Conservation (phyloP, 805 yeast species). For the Kodamaea nitidulidarum region DNA sequence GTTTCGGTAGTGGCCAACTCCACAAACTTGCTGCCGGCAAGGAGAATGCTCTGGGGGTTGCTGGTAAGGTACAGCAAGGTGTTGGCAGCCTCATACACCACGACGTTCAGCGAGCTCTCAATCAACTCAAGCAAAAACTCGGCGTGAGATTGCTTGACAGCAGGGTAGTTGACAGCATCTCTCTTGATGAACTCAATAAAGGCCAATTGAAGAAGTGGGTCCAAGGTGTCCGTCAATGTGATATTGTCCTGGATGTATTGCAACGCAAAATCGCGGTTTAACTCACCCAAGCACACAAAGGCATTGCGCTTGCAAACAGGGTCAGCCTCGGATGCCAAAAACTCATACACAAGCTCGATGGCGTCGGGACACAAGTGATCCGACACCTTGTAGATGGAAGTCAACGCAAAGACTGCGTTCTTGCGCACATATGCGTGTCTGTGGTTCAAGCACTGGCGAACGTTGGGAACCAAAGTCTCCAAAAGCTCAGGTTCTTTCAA, state of each 20-base stretch:
- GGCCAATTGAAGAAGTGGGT: slow-evolving; percentile 81
- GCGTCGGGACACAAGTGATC: slow-evolving; percentile 93
- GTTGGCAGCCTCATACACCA: slow-evolving; percentile 87
- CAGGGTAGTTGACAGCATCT: slow-evolving; percentile 64
- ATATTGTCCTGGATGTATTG: slow-evolving; percentile 73
- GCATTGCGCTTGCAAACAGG: slow-evolving; percentile 95
- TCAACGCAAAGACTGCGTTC: slow-evolving; percentile 90
- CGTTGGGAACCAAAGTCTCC: slow-evolving; percentile 93
- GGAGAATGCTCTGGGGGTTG: slow-evolving; percentile 59
- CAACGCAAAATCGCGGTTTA: slow-evolving; percentile 82
- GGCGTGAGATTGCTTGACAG: slow-evolving; percentile 67
- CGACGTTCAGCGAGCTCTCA: slow-evolving; percentile 66
- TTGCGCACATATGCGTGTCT: slow-evolving; percentile 98
- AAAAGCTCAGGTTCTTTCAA: slow-evolving; percentile 88
- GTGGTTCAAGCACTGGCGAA: slow-evolving; percentile 86
- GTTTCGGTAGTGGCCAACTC: slow-evolving; percentile 87
- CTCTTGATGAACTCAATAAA: slow-evolving; percentile 87
- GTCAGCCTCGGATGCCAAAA: slow-evolving; percentile 80
- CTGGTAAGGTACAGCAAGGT: slow-evolving; percentile 63
- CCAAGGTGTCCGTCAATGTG: slow-evolving; percentile 57
- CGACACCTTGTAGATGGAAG: slow-evolving; percentile 74
- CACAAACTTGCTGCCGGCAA: slow-evolving; percentile 81
- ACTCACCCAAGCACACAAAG: slow-evolving; percentile 76
- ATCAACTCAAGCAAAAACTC: slow-evolving; percentile 68
- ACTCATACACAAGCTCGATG: slow-evolving; percentile 71